Base-by-base conservation (phyloP, 192 early-diverging fungal species). In the Hyaloraphidium curvatum region DNA sequence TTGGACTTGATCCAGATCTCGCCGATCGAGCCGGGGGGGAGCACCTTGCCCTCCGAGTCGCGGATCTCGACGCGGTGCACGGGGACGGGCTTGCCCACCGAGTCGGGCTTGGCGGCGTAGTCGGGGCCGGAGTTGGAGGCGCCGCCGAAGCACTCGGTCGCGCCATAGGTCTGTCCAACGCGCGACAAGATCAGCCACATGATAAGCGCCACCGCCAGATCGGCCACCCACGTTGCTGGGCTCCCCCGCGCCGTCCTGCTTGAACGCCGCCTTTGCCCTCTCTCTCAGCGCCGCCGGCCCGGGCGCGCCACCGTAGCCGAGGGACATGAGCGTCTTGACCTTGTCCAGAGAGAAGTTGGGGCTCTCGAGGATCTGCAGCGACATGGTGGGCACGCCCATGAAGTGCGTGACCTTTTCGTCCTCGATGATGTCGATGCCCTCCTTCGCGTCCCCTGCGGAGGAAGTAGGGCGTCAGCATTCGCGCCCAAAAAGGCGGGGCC, bases 371-470 rank as follows among this genome's bases (percentile, higher is more conserved):
- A 60, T 40, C 54, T 60, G 54, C 55, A 16, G 17, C n/a, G 48
- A 16, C 56, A 62, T 52, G 3, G 56, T 60, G 13, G 60, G 60
- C 21, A 62, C 60, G 4, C 57, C 60, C 2, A 39, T 48, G 19
- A 58, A 30, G 30, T 28, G 5, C 16, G 29, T 60, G 22, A 62
- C 48, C 28, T 35, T 19, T 22, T 62, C 31, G 7, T 23, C 50
- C 27, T 62, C 27, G 26, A 62, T 54, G 40, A 62, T 29, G 13
- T 41, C 31, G 11, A 62, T 21, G 2, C 55, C 60, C 9, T 25
- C 14, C 43, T 19, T 21, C 25, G 60, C 35, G 31, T 60, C 50
- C 60, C 55, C 5, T 48, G 43, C 5, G 43, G 19, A 48, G n/a
- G n/a, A n/a, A n/a, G n/a, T n/a, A n/a, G n/a, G n/a, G n/a, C n/a